Evolutionary conservation across 495 filamentous ascomycete species (phyloP).

Genomic region (Darksidea phi): DNA sequence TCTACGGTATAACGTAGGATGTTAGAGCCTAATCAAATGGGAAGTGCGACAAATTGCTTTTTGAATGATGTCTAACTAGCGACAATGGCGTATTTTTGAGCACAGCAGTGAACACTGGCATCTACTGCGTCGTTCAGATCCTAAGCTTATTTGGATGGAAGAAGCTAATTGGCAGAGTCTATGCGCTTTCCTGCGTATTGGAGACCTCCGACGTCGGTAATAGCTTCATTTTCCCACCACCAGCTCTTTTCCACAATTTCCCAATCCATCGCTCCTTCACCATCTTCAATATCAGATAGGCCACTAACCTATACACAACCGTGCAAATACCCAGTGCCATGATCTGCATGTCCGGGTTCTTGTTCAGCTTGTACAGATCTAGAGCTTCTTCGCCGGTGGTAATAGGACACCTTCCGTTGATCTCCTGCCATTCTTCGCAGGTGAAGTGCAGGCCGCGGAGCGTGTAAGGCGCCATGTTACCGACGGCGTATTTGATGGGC

Average conservation of each 20-base stretch:
- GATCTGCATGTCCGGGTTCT: slow-evolving; percentile 56
- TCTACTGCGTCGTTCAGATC: too few relatives aligned
- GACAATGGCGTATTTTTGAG: too few relatives aligned
- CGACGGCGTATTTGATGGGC: slow-evolving; percentile 65
- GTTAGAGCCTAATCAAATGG: too few relatives aligned
- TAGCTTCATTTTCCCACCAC: slow-evolving; percentile 2
- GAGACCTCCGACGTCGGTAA: background rate
- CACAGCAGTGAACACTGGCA: too few relatives aligned
- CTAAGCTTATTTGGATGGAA: too few relatives aligned
- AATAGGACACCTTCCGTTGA: slow-evolving; percentile 61
- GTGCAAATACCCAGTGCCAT: slow-evolving; percentile 59
- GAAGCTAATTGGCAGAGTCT: too few relatives aligned
- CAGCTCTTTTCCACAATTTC: slow-evolving; percentile 35
- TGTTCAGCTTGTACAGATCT: slow-evolving; percentile 61
- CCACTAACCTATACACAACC: slow-evolving; percentile 62
- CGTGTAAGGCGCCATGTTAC: slow-evolving; percentile 61
- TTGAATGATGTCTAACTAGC: too few relatives aligned
- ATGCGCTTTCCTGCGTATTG: background rate
- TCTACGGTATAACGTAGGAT: too few relatives aligned
- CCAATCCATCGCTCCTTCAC: slow-evolving; percentile 44
- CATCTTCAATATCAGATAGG: slow-evolving; percentile 59
- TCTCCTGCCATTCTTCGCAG: slow-evolving; percentile 55
- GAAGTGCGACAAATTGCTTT: too few relatives aligned
- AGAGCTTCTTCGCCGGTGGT: slow-evolving; percentile 62
- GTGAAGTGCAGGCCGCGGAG: slow-evolving; percentile 57